Evolutionary conservation across 2,329 filamentous ascomycete genomes (phyloP).

Genomic region (Chalara sp.): DNA sequence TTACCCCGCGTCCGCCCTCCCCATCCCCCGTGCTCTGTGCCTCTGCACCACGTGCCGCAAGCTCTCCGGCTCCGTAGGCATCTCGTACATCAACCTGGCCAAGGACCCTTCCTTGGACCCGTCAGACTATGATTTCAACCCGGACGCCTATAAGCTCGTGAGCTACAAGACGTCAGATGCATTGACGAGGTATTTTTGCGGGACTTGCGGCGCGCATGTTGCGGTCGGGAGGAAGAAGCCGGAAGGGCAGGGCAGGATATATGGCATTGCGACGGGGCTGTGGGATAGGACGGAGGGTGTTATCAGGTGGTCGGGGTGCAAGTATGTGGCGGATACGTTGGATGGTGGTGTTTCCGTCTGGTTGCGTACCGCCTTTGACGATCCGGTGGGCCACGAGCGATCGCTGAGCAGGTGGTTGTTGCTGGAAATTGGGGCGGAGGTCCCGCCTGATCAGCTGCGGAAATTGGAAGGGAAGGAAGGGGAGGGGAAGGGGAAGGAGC

Average conservation of each 20-base stretch:
- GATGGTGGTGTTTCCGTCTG: slow-evolving; percentile 37
- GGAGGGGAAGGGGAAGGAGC: slow-evolving; percentile 2
- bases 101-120: slow-evolving; percentile 14
- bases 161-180: slow-evolving; percentile 36
- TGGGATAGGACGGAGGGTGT: slow-evolving; percentile 22
- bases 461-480: neutral
- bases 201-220: slow-evolving; percentile 40
- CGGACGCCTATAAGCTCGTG: no score
- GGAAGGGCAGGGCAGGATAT: neutral
- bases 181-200: slow-evolving; percentile 41
- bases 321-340: slow-evolving; percentile 35
- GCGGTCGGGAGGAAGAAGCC: slow-evolving; percentile 21
- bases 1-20: slow-evolving; percentile 21
- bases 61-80: slow-evolving; percentile 39
- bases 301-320: slow-evolving; percentile 18
- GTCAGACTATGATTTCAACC: slow-evolving; percentile 20
- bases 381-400: no score
- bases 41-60: slow-evolving; percentile 45
- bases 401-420: slow-evolving; percentile 9
- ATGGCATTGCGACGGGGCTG: slow-evolving; percentile 29
- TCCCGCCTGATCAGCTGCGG: neutral
- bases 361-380: no score
- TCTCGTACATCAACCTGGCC: slow-evolving; percentile 34
- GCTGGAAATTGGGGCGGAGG: slow-evolving; percentile 5
- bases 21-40: slow-evolving; percentile 37